Base-by-base conservation (phyloP, 176 grass and related monocot species). In the Triticum urartu region DNA sequence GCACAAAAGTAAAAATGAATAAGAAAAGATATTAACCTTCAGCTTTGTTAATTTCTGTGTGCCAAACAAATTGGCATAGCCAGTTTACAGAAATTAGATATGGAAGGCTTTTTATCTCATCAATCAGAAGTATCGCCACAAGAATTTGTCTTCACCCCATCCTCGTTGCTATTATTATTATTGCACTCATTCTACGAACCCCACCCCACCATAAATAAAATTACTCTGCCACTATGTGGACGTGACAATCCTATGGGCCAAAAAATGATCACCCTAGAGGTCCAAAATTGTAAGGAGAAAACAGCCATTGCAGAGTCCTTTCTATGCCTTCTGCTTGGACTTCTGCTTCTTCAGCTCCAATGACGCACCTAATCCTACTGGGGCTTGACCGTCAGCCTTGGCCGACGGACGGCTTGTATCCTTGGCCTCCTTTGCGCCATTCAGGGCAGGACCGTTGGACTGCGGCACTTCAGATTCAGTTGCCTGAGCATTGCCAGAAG, bases 321-420 rank as follows among this genome's bases (percentile, higher is more conserved):
- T 79, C 74, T 85, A 82, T 35, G 78, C 34, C 30, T 87, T 86
- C 67, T 84, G 81, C 87, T 91, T 99, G 20, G 90, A 85, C 40
- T 96, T 99, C 68, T 96, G 97, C 73, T 94, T 99, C 92, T 99
- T 99, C 11, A 81, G 56, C 56, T 92, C 97, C 87, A 96, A 87
- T 4, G 94, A 88, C 13, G 89, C 62, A 36, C 97, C 97, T 86
- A 99, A 83, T 77, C 97, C 97, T 47, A 96, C 92, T 11, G 97
- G 97, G 4, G 86, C 83, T 38, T 64, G 69, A 47, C 72, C 63
- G 18, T 81, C 79, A 30, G 52, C 54, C 34, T 85, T 92, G 2
- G 69, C 48, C n/a, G 63, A 50, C 68, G 17, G 69, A 0, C 63
- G 83, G 26, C 89, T 79, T 15, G 75, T 60, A 80, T 90, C 78